phyloP scores from a whole-genome alignment of 768 basidiomycete species.

The Kwoniella sp. region DNA sequence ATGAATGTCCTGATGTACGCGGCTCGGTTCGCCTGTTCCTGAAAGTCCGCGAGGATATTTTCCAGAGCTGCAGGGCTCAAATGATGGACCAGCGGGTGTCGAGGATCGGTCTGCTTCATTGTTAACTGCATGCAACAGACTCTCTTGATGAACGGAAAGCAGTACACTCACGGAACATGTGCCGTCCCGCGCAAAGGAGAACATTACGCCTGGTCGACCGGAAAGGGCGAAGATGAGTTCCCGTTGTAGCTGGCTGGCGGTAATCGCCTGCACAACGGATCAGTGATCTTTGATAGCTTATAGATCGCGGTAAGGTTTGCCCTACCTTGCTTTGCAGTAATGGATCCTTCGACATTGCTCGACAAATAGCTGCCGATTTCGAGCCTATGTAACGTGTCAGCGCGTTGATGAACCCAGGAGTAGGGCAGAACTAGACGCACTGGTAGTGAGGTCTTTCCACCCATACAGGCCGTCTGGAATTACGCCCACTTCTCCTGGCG shows the following conservation, averaged over 20 bases:
- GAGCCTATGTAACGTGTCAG: background rate
- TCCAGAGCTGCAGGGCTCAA: constrained; percentile 22
- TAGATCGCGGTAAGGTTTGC: background rate
- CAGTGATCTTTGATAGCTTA: background rate
- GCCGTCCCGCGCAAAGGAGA: constrained; percentile 12
- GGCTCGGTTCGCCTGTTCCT: constrained; percentile 15
- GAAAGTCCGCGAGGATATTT: constrained; percentile 17
- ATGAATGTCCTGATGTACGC: constrained; percentile 23
- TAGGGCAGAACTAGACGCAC: constrained; percentile 20
- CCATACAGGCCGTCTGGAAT: constrained; percentile 30
- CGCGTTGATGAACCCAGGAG: background rate
- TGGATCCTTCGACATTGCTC: background rate
- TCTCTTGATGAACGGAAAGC: too few species aligned
- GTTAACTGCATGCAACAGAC: background rate
- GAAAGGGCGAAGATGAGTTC: constrained; percentile 43
- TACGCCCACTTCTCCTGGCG: constrained; percentile 9
- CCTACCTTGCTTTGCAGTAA: background rate
- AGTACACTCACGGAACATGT: constrained; percentile 19
- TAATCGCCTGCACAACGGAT: constrained; percentile 26
- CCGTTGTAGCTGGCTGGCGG: constrained; percentile 35
- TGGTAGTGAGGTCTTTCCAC: constrained; percentile 36
- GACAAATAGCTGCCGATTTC: constrained; percentile 7
- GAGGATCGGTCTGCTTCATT: constrained; percentile 17
- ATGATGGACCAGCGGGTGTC: constrained; percentile 31
- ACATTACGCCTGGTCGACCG: constrained; percentile 35